A percentile compares a stretch with the other conserved stretches of the same genome.
These are phyloP conservation scores for Triticum timopheevii DNA, from an alignment of 176 grass and related monocot species.

Conservation along the genomic window DNA sequence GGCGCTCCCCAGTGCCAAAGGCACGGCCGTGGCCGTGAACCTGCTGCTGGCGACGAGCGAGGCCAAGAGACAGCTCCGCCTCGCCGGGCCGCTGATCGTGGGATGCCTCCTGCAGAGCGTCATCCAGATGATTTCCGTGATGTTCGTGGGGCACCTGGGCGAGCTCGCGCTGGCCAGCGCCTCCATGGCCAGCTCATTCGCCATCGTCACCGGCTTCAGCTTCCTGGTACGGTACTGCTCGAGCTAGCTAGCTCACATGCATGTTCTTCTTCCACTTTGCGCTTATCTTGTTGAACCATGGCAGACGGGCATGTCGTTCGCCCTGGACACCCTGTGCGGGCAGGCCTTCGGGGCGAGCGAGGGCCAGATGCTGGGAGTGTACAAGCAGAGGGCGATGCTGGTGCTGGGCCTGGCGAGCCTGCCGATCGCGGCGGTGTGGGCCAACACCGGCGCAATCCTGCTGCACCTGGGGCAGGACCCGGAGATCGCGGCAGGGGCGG, in stretches of 20 bases:
- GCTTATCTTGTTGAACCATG: too few species aligned
- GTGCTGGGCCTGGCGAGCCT: constrained; percentile 35
- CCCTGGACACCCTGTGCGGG: constrained; percentile 16
- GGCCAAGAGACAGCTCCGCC: constrained; percentile 31
- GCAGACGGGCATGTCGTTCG: constrained; percentile 15
- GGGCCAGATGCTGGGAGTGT: constrained; percentile 36
- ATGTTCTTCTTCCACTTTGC: too few species aligned
- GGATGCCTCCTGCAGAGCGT: constrained; percentile 47
- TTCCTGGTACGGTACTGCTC: constrained; percentile 28
- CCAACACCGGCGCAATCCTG: constrained; percentile 43
- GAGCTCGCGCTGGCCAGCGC: constrained; percentile 51
- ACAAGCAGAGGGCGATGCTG: constrained; percentile 54
- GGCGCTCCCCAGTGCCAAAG: background rate
- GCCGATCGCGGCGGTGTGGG: constrained; percentile 29
- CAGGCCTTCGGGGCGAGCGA: constrained; percentile 45
- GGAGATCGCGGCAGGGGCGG: constrained; percentile 42
- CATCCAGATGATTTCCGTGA: constrained; percentile 49
- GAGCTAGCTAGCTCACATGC: background rate
- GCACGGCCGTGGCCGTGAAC: background rate
- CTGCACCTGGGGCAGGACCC: constrained; percentile 34
- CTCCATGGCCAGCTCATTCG: constrained; percentile 52
- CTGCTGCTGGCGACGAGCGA: background rate
- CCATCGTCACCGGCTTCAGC: constrained; percentile 48
- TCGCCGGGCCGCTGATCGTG: constrained; percentile 34
- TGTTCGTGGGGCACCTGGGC: constrained; percentile 46